These are phyloP conservation scores for Heterobasidion annosum DNA, from an alignment of 1,284 basidiomycete species.

Conservation along the genomic window DNA sequence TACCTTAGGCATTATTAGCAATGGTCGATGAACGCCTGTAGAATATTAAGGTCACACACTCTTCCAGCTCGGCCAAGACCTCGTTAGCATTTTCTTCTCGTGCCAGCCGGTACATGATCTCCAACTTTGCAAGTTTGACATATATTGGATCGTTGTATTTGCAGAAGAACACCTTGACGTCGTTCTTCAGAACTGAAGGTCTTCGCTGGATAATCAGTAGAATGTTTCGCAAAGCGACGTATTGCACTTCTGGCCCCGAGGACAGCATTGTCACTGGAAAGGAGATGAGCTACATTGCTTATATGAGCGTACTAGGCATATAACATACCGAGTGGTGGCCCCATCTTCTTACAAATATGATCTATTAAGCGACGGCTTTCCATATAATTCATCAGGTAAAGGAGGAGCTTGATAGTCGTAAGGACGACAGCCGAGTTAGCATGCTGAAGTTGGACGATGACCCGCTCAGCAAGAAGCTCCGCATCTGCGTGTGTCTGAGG, in stretches of 20 bases:
- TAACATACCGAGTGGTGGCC: slow-evolving; percentile 79
- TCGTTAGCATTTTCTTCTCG: slow-evolving; percentile 87
- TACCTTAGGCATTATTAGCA: slow-evolving; percentile 46
- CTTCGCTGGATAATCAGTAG: slow-evolving; percentile 93
- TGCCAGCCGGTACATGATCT: slow-evolving; percentile 96
- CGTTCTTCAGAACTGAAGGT: slow-evolving; percentile 88
- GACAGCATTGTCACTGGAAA: slow-evolving; percentile 82
- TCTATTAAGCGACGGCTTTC: slow-evolving; percentile 81
- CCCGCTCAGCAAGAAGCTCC: slow-evolving; percentile 88
- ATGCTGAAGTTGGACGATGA: slow-evolving; percentile 86
- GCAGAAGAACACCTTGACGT: slow-evolving; percentile 99
- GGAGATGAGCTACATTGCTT: background rate
- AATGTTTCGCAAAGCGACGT: slow-evolving; percentile 95
- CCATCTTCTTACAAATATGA: slow-evolving; percentile 93
- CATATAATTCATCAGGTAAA: slow-evolving; percentile 99
- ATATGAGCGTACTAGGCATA: background rate
- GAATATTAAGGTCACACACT: slow-evolving; percentile 43
- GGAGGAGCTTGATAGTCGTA: slow-evolving; percentile 89
- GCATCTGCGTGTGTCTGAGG: slow-evolving; percentile 86
- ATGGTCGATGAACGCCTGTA: background rate
- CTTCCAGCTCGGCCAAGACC: slow-evolving; percentile 89
- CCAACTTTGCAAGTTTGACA: slow-evolving; percentile 96
- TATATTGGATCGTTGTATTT: slow-evolving; percentile 99
- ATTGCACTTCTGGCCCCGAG: slow-evolving; percentile 97
- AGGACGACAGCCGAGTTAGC: slow-evolving; percentile 93